phyloP scores from a whole-genome alignment of 2,329 filamentous ascomycete genomes.

The Gaeumannomyces tritici region DNA sequence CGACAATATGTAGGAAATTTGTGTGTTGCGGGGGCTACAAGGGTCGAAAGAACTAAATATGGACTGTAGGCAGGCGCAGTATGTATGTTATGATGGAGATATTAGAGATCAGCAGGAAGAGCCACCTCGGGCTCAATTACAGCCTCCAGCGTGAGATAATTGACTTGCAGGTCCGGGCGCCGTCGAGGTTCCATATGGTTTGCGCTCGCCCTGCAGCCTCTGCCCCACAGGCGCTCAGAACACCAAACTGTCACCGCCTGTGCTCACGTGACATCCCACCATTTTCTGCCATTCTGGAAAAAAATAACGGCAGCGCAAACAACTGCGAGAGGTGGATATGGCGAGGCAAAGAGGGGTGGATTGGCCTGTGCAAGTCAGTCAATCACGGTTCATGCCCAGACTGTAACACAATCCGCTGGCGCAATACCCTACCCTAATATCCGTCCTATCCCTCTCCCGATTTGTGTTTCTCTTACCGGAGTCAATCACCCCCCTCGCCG shows the following conservation, averaged over 20 bases:
- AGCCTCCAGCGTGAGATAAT: no score
- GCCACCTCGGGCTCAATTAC: no score
- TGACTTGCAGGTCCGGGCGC: no score
- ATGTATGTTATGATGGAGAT: no score
- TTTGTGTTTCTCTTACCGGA: background rate
- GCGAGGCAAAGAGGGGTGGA: background rate
- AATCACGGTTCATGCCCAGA: background rate
- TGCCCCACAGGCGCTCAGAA: background rate
- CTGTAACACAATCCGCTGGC: background rate
- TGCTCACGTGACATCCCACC: conserved; percentile 15
- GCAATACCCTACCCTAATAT: background rate
- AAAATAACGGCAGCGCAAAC: conserved; percentile 4
- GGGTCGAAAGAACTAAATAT: no score
- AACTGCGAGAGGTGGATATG: background rate
- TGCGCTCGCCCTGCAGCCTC: no score
- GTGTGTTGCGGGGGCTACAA: background rate
- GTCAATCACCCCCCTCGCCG: background rate
- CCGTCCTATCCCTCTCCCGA: background rate
- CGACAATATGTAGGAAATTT: background rate
- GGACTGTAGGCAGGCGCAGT: no score
- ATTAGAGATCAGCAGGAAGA: no score
- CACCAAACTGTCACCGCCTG: conserved; percentile 18
- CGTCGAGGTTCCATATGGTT: no score
- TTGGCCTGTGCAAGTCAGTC: background rate
- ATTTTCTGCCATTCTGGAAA: background rate